A percentile compares a stretch with the other conserved stretches of the same genome.
Conservation (phyloP, 345 rosid genomes). For the Moricandia arvensis region DNA sequence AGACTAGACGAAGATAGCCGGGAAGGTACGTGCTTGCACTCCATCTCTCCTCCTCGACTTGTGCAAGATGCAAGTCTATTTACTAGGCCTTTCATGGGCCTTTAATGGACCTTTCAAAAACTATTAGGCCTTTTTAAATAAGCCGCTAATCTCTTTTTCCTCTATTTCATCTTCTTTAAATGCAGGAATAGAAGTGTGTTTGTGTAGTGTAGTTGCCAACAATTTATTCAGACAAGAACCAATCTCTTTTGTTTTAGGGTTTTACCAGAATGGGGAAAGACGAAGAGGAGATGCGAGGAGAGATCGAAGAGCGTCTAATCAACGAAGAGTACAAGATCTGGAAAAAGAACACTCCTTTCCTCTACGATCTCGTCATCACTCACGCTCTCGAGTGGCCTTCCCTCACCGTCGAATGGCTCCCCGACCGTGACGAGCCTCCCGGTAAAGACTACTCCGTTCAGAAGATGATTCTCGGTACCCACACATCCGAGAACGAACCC, state of each 20-base stretch:
- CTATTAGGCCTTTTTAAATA: not conserved
- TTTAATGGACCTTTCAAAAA: not conserved
- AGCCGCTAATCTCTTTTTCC: not conserved
- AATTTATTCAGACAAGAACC: not conserved
- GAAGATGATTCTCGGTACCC: slow-evolving; percentile 97
- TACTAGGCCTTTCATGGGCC: not conserved
- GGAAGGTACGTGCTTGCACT: not conserved
- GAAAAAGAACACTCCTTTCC: slow-evolving; percentile 98
- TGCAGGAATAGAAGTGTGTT: not conserved
- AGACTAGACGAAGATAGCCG: not conserved
- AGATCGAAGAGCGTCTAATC: slow-evolving; percentile 90
- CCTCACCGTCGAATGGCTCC: slow-evolving; percentile 94
- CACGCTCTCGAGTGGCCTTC: slow-evolving; percentile 99
- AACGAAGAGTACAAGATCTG: slow-evolving; percentile 98
- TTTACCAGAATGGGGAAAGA: slow-evolving; percentile 70
- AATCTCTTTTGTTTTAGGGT: not conserved
- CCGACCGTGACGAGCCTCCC: slow-evolving; percentile 91
- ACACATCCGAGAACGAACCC: slow-evolving; percentile 98
- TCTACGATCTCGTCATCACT: slow-evolving; percentile 91
- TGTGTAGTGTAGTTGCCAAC: not conserved
- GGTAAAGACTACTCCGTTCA: slow-evolving; percentile 93
- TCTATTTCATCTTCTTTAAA: not conserved
- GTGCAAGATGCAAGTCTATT: not conserved
- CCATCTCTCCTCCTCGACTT: not conserved
- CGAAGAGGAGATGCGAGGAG: slow-evolving; percentile 96